Evolutionary conservation across 768 basidiomycete genomes (phyloP).

Genomic region (Tricholoma hemisulphureum): DNA sequence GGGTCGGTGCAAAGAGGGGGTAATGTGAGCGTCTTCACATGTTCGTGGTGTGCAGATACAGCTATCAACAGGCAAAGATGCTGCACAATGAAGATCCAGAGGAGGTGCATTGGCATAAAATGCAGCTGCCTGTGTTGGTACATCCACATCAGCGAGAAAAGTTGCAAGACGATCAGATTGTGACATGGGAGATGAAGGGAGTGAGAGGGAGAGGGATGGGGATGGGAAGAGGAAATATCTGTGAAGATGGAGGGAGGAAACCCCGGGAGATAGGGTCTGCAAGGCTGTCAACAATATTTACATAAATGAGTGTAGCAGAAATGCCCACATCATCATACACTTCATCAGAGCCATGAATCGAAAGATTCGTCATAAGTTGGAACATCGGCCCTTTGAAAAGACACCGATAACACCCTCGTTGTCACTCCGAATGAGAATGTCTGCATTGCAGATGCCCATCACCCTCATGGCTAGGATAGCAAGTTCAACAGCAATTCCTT

Average conservation of each 20-base stretch:
- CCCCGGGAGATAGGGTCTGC: conserved; percentile 30
- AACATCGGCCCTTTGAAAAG: conserved; percentile 17
- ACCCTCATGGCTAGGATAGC: conserved; percentile 5
- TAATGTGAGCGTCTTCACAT: neutral
- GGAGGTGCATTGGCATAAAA: conserved; percentile 1
- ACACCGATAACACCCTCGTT: conserved; percentile 26
- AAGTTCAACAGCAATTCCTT: conserved; percentile 2
- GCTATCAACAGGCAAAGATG: conserved; percentile 2
- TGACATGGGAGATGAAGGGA: neutral
- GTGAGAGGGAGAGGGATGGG: neutral
- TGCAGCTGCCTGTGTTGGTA: neutral
- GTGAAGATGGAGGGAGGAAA: neutral
- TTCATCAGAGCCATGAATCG: conserved; percentile 13
- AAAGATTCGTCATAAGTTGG: conserved; percentile 20
- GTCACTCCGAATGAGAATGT: conserved; percentile 19
- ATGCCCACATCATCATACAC: conserved; percentile 19
- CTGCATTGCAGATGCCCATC: conserved; percentile 7
- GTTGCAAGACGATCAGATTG: neutral
- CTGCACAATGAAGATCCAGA: neutral
- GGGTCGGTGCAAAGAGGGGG: conserved; percentile 10
- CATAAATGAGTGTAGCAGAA: conserved; percentile 19
- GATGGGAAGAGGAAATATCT: neutral
- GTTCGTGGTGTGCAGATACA: conserved; percentile 2
- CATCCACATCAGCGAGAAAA: neutral
- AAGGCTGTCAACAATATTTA: conserved; percentile 25